A percentile compares a stretch with the other conserved stretches of the same genome.
These are phyloP conservation scores for Eucalyptus pauciflora DNA, from an alignment of 345 rosid species.

Conservation along the genomic window DNA sequence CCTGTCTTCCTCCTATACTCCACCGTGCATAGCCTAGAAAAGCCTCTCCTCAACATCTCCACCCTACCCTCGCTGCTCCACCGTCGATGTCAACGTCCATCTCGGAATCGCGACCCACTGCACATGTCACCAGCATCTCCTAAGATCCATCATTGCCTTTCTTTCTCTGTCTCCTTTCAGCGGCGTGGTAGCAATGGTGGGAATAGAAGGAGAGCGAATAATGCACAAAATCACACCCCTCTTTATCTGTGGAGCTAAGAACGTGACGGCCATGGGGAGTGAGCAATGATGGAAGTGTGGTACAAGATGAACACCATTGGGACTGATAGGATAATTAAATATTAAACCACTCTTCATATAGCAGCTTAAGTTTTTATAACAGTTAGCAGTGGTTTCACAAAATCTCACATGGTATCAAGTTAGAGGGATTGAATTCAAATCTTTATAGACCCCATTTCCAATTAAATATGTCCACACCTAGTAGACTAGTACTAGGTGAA, in stretches of 20 bases:
- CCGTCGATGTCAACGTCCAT: background rate
- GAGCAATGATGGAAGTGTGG: background rate
- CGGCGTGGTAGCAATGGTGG: background rate
- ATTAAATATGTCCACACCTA: background rate
- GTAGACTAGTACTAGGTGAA: background rate
- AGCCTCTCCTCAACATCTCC: background rate
- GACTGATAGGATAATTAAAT: background rate
- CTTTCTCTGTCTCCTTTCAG: background rate
- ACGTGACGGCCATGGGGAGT: background rate
- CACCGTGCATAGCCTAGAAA: background rate
- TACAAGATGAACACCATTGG: background rate
- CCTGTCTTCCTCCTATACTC: background rate
- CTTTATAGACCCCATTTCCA: background rate
- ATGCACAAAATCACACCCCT: background rate
- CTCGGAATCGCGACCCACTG: background rate
- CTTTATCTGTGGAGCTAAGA: background rate
- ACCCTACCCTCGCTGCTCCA: background rate
- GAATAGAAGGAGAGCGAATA: background rate
- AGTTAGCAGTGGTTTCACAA: rapidly evolving
- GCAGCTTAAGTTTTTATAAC: background rate
- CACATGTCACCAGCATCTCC: background rate
- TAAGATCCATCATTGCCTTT: background rate
- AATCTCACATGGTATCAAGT: background rate
- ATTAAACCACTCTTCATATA: background rate
- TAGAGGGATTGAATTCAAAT: background rate